phyloP scores from a whole-genome alignment of 1,139 yeast genomes.

The Wickerhamomyces sp. region DNA sequence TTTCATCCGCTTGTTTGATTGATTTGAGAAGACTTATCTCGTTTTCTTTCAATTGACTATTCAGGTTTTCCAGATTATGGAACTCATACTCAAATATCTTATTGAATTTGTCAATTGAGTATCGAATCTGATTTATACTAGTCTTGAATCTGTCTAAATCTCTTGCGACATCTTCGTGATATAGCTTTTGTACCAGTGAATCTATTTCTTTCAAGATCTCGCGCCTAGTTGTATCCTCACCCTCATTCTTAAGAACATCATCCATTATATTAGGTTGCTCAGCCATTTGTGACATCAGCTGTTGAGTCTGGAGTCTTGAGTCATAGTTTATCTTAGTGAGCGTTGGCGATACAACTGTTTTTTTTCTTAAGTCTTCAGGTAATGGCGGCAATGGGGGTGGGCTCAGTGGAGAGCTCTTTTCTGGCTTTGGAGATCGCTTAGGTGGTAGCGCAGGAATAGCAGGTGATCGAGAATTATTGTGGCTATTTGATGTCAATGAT shows the following conservation, averaged over 20 bases:
- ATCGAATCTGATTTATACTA: conserved; percentile 29
- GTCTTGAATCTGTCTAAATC: conserved; percentile 28
- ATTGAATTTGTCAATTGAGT: conserved; percentile 25
- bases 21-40: conserved; percentile 26
- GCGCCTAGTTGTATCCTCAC: conserved; percentile 9
- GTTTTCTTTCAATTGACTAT: conserved; percentile 27
- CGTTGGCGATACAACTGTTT: conserved; percentile 15
- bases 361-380: conserved; percentile 17
- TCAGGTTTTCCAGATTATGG: conserved; percentile 23
- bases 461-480: conserved; percentile 10
- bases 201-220: conserved; percentile 7
- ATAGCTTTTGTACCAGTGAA: conserved; percentile 11
- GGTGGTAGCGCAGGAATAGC: conserved; percentile 17
- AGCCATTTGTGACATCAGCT: conserved; percentile 1
- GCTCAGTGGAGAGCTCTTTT: conserved; percentile 2
- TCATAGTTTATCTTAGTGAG: conserved; percentile 8
- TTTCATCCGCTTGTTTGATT: conserved; percentile 25
- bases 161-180: conserved; percentile 8
- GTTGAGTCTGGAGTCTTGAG: not conserved
- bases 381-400: conserved; percentile 29
- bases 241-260: conserved; percentile 19
- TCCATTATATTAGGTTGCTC: conserved; percentile 25
- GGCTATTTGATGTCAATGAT: conserved; percentile 5
- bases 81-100: conserved; percentile 27
- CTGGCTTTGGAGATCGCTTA: not conserved